Base-by-base conservation (phyloP, 495 filamentous ascomycete species). In the Venustampulla echinocandica region DNA sequence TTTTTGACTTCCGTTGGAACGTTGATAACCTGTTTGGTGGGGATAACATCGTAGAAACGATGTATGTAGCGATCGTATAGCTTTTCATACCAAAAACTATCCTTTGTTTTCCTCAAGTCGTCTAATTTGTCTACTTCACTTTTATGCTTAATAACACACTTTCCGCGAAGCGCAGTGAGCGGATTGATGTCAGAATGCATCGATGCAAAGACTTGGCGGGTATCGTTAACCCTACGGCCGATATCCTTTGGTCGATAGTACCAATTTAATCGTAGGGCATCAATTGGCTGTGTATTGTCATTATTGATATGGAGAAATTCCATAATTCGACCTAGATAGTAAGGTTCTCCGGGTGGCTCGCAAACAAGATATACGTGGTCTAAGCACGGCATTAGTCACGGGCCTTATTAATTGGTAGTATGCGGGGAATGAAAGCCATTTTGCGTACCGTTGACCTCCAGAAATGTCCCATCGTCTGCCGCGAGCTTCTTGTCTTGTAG, bases 121-220 rank as follows among this genome's bases (percentile, higher is more conserved):
- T 89, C 85, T 40, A 96, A 59, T 59, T 90, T 79, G 1, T 76
- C 66, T 50, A 99, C 90, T 58, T 96, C 89, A 46, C 78, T 84
- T 36, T 82, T 77, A 68, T 99, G 93, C 52, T 72, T 72, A 61
- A 99, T 89, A 49, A 79, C 72, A 60, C 92, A 97, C 67, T 90
- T 94, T 42, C 92, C 92, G 54, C 92, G 87, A 49, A 99, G 69
- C 22, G 92, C 83, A 41, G 87, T 84, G 50, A 99, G 74, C 34
- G 93, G 93, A 60, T 87, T 95, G 41, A 85, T 86, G 64, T 99
- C 93, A 22, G 92, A 96, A 57, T 99, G 92, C 92, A 99, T 99
- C 10, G 90, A 94, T 41, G 87, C 88, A 65, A 90, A 97, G 22
- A 97, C 75, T 51, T 87, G 70, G 46, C 92, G 81, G 42, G 84